A percentile compares a stretch with the other conserved stretches of the same genome.
Conservation (phyloP, 257 asterid genomes). For the Solanum chmielewskii region DNA sequence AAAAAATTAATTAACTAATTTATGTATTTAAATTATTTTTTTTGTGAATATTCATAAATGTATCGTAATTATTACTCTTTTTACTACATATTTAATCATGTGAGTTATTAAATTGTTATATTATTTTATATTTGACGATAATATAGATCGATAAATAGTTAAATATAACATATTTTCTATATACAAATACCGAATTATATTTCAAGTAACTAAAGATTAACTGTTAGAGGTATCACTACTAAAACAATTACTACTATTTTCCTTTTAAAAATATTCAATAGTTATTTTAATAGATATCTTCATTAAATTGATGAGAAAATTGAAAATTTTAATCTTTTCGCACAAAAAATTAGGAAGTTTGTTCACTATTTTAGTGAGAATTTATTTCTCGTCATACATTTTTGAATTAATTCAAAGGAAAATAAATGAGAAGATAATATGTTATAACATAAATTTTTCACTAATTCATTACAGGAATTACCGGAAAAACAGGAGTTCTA, state of each 20-base stretch:
- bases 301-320: background rate
- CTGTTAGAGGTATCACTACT: background rate
- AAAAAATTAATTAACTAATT: background rate
- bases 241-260: too few relatives aligned
- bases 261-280: background rate
- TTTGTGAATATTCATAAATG: background rate
- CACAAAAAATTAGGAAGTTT: too few relatives aligned
- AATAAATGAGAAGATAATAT: too few relatives aligned
- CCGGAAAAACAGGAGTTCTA: too few relatives aligned
- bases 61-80: background rate
- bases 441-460: background rate
- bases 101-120: background rate
- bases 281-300: background rate
- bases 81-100: background rate
- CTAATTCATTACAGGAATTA: background rate
- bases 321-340: too few relatives aligned
- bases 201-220: background rate
- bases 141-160: too few relatives aligned
- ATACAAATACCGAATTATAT: background rate
- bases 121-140: background rate
- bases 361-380: background rate
- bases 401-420: too few relatives aligned
- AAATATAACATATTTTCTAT: background rate
- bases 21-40: background rate
- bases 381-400: background rate